Evolutionary conservation across 192 early-diverging fungal genomes (phyloP), one percentile per base, ranked within the genome.

Genomic region (Coemansia sp.): DNA sequence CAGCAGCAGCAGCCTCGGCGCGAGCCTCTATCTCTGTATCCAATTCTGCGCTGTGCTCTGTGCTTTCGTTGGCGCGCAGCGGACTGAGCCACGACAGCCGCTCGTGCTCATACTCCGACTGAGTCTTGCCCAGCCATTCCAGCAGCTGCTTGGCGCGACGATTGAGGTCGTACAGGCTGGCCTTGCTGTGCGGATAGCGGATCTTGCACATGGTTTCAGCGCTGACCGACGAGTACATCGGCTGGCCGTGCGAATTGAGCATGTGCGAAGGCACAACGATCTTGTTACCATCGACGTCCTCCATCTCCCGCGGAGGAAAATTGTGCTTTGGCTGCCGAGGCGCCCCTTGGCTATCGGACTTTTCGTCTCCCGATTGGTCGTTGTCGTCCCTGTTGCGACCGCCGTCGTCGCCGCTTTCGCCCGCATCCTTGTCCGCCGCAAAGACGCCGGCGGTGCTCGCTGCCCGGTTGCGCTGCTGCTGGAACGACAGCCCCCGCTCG

Each of bases 121-220:
- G 77, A 3, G 69, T 68, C 48, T 74, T 80, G 36, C 77, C 77
- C 61, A 80, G 65, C 77, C 77, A 80, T 46, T 80, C 77, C 14
- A 80, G 65, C 46, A 80, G 55, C 72, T 80, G 72, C 72, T 80
- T 80, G 0, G 77, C 77, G 28, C 77, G 71, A 11, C 77, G 68
- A 46, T 30, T 65, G 8, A 80, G 72, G 49, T 80, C 77, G 16
- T 58, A 24, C 24, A 80, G 25, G 39, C 65, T 71, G 50, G 77
- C 56, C 34, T 42, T 52, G 55, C 50, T 39, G 47, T 74, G 72
- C 55, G 77, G 77, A 39, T 80, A 80, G 32, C 69, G 67, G 48
- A 80, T 80, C 35, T 60, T 58, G 65, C 77, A 80, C 72, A 71
- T 74, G n/a, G 77, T 68, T 16, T 69, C 75, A 0, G 58, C 3